phyloP scores from a whole-genome alignment of 2,329 filamentous ascomycete species.

The Phyllosticta ampelicida region DNA sequence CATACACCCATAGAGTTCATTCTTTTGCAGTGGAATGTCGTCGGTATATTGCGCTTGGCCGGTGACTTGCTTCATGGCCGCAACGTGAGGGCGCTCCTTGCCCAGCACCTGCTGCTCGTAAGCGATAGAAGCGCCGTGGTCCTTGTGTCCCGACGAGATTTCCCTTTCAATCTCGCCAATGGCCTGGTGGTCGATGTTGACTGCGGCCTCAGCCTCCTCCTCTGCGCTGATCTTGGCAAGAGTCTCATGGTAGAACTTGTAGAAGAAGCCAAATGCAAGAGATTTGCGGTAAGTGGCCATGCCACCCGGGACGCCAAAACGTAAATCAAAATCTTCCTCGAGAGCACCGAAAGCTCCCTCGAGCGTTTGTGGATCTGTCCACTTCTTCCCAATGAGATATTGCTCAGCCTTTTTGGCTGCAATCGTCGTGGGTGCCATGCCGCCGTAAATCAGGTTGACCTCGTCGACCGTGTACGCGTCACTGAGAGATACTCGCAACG shows the following conservation, averaged over 20 bases:
- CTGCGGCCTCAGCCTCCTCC: constrained; percentile 15
- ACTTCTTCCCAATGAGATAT: constrained; percentile 65
- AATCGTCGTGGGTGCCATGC: constrained; percentile 90
- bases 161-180: constrained; percentile 75
- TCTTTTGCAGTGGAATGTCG: constrained; percentile 76
- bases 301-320: constrained; percentile 84
- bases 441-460: constrained; percentile 78
- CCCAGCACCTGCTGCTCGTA: constrained; percentile 79
- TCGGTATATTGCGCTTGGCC: constrained; percentile 96
- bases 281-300: constrained; percentile 96
- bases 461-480: constrained; percentile 60
- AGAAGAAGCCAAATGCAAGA: constrained; percentile 87
- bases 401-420: constrained; percentile 67
- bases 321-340: constrained; percentile 79
- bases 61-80: constrained; percentile 85
- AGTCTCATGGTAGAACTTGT: constrained; percentile 90
- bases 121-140: constrained; percentile 60
- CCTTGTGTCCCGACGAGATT: constrained; percentile 70
- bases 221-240: constrained; percentile 51
- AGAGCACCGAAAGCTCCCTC: constrained; percentile 84
- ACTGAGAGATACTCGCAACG: constrained; percentile 63
- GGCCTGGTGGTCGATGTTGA: constrained; percentile 58
- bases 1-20: constrained; percentile 80
- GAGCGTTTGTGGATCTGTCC: constrained; percentile 70
- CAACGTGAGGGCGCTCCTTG: constrained; percentile 75